These are phyloP conservation scores for Colletotrichum sojae DNA, from an alignment of 2,329 filamentous ascomycete species.

Conservation along the genomic window DNA sequence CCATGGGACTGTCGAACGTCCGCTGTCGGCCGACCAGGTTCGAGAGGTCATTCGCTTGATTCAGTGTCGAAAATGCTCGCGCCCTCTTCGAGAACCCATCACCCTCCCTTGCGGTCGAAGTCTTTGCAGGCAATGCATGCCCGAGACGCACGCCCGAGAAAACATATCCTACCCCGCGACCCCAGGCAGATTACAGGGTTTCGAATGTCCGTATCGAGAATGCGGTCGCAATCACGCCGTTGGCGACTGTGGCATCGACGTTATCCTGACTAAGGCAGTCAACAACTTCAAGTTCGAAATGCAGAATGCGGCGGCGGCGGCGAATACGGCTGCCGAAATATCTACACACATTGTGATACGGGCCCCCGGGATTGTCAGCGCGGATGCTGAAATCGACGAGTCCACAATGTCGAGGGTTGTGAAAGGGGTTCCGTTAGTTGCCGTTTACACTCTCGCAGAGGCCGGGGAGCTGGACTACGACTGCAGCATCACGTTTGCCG, in stretches of 20 bases:
- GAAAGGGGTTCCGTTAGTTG: conserved; percentile 72
- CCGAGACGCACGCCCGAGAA: conserved; percentile 72
- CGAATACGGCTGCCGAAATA: conserved; percentile 52
- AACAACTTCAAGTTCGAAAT: conserved; percentile 71
- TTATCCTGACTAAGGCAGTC: conserved; percentile 81
- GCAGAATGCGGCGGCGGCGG: conserved; percentile 52
- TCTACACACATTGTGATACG: conserved; percentile 54
- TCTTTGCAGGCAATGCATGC: conserved; percentile 82
- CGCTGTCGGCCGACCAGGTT: conserved; percentile 61
- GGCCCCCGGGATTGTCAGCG: conserved; percentile 33
- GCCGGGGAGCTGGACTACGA: conserved; percentile 71
- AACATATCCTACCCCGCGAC: conserved; percentile 85
- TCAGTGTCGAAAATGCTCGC: conserved; percentile 83
- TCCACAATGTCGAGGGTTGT: conserved; percentile 54
- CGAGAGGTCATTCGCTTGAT: conserved; percentile 79
- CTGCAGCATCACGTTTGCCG: conserved; percentile 67
- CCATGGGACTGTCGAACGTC: conserved; percentile 38
- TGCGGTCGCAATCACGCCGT: conserved; percentile 81
- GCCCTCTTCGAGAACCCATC: conserved; percentile 76
- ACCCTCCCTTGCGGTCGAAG: conserved; percentile 87
- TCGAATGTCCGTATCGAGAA: conserved; percentile 78
- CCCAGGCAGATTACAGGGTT: conserved; percentile 76
- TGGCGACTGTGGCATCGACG: conserved; percentile 83
- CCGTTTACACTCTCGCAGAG: conserved; percentile 77
- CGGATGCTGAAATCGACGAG: conserved; percentile 53